Evolutionary conservation across 2,329 filamentous ascomycete species (phyloP).

Genomic region (Grosmannia huntii): DNA sequence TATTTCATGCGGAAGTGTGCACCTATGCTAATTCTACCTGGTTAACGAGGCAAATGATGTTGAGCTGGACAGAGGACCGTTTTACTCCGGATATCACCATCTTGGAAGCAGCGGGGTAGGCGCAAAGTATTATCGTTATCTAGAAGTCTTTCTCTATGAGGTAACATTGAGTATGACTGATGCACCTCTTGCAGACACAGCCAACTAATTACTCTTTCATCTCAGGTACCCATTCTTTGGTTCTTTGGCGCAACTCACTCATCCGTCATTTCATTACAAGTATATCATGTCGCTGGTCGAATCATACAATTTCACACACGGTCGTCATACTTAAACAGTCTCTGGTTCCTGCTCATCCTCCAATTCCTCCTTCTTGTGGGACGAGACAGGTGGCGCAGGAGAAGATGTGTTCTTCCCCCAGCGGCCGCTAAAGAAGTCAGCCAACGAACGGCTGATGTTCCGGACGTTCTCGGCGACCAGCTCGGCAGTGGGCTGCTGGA

Average conservation of each 20-base stretch:
- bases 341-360: neutral
- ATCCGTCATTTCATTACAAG: neutral
- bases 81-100: too few species aligned
- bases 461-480: slow-evolving; percentile 44
- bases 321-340: neutral
- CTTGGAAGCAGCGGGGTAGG: too few species aligned
- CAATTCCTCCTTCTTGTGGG: neutral
- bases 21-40: too few species aligned
- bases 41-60: too few species aligned
- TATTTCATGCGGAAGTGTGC: too few species aligned
- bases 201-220: neutral
- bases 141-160: too few species aligned
- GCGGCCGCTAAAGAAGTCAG: neutral
- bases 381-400: neutral
- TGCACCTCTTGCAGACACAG: neutral
- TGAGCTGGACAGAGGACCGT: too few species aligned
- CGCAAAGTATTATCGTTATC: too few species aligned
- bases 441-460: neutral
- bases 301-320: neutral
- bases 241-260: neutral
- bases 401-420: neutral
- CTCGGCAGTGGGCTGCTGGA: slow-evolving; percentile 47
- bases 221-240: neutral
- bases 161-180: neutral
- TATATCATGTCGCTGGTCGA: neutral